These are phyloP conservation scores for Curvularia verruculosa DNA, from an alignment of 2,329 filamentous ascomycete genomes.

Conservation along the genomic window DNA sequence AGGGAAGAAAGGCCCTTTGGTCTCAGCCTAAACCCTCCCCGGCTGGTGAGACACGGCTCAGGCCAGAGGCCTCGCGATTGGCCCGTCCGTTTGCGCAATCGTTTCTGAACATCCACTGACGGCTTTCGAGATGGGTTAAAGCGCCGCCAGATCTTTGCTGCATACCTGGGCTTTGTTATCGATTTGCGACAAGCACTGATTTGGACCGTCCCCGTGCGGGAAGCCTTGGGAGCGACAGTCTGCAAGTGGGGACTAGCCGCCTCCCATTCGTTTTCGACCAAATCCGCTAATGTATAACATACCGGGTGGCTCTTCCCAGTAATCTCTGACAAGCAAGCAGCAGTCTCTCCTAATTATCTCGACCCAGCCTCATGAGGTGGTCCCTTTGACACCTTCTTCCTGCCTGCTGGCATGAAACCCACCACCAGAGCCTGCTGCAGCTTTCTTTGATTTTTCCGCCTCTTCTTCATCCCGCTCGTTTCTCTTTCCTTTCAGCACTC, in stretches of 20 bases:
- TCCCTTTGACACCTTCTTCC: constrained; percentile 21
- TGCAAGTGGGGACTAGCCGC: constrained; percentile 21
- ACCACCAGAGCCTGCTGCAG: constrained; percentile 32
- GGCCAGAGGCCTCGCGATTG: constrained; percentile 13
- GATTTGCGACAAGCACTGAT: constrained; percentile 19
- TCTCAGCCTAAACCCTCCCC: constrained; percentile 14
- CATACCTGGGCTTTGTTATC: constrained; percentile 18
- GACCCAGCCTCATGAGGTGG: constrained; percentile 22
- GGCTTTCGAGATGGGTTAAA: constrained; percentile 20
- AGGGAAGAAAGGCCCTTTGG: constrained; percentile 18
- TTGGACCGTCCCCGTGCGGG: constrained; percentile 16
- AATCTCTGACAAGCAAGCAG: constrained; percentile 21
- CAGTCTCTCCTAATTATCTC: constrained; percentile 24
- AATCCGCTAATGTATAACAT: constrained; percentile 27
- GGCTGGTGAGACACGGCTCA: constrained; percentile 18
- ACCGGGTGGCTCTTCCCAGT: constrained; percentile 22
- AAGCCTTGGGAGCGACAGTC: constrained; percentile 18
- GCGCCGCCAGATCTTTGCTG: constrained; percentile 19
- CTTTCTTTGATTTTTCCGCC: constrained; percentile 35
- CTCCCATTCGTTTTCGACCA: constrained; percentile 17
- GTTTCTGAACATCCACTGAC: constrained; percentile 16
- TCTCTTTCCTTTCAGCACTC: constrained; percentile 38
- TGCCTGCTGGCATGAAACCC: constrained; percentile 40
- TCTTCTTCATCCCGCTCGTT: constrained; percentile 36
- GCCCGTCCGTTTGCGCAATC: constrained; percentile 19